Base-by-base conservation (phyloP, 768 basidiomycete species). In the Rhodocollybia butyracea region DNA sequence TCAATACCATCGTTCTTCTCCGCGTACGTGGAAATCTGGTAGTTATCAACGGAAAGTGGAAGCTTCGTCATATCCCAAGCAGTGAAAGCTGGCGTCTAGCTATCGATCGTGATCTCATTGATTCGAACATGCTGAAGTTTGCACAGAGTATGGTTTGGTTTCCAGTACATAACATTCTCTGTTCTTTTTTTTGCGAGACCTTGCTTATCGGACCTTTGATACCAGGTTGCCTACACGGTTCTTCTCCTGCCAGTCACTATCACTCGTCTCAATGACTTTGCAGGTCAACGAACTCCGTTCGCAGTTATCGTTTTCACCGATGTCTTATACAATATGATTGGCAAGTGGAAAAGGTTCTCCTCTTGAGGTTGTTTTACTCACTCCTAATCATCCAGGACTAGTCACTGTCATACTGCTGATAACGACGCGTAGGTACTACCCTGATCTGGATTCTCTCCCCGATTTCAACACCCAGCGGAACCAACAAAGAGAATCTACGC, bases 341-440 rank as follows among this genome's bases (percentile, higher is more conserved):
- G 64, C 64, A 15, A 31, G 47, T 36, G n/a, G n/a, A n/a, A n/a
- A n/a, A n/a, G n/a, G n/a, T n/a, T n/a, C n/a, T n/a, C 40, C 45
- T 46, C 15, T 4, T 41, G 38, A 21, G 27, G 22, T 17, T 26
- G 19, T 12, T 11, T 29, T n/a, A n/a, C n/a, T n/a, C 19, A 7
- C 4, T 6, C 30, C 36, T 32, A 4, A 12, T 17, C 13, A 43
- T 27, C 2, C 38, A 68, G 70, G 70, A 5, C 61, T 70, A 19
- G 29, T 70, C 32, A 72, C 70, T 56, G 64, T 67, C 17, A 27
- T 68, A n/a, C 58, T 72, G n/a, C 66, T 70, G 60, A 38, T 64
- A 36, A 51, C 51, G 12, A 66, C 66, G 17, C 59, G 61, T 19
- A 56, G 59, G 3, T 51, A 63, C 22, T 65, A 69, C 60, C 68